phyloP scores from a whole-genome alignment of 2,329 filamentous ascomycete genomes.

The Arthrinium puccinioides region DNA sequence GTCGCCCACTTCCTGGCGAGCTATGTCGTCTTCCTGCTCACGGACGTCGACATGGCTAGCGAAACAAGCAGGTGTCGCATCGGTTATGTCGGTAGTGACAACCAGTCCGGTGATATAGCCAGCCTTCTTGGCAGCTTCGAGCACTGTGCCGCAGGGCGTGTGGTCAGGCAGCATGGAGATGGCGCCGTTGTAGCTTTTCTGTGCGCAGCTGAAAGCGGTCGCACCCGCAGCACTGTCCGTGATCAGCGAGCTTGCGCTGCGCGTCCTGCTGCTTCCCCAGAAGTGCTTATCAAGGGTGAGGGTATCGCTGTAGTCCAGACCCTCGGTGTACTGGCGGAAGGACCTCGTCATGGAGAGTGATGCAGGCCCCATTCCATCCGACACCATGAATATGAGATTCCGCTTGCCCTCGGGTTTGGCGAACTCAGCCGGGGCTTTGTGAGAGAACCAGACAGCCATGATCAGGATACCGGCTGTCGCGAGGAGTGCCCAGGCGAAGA shows the following conservation, averaged over 20 bases:
- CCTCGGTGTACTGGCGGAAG: conserved; percentile 72
- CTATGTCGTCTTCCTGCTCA: conserved; percentile 81
- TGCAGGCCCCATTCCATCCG: conserved; percentile 95
- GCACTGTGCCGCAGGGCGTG: conserved; percentile 79
- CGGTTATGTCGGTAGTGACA: conserved; percentile 89
- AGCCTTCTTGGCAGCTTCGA: conserved; percentile 87
- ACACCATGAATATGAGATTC: conserved; percentile 98
- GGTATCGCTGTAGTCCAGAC: conserved; percentile 66
- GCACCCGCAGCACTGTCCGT: conserved; percentile 97
- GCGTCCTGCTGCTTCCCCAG: conserved; percentile 82
- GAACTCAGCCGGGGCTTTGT: conserved; percentile 48
- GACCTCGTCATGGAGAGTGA: conserved; percentile 80
- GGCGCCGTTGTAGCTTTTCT: conserved; percentile 95
- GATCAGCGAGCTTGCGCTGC: conserved; percentile 76
- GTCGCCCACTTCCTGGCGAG: conserved; percentile 83
- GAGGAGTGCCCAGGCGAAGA: conserved; percentile 77
- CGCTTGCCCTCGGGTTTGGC: conserved; percentile 57
- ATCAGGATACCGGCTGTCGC: conserved; percentile 75
- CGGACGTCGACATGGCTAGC: conserved; percentile 78
- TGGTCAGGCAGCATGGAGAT: conserved; percentile 84
- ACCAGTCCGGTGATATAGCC: conserved; percentile 92
- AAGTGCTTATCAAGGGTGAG: conserved; percentile 81
- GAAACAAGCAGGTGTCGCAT: conserved; percentile 94
- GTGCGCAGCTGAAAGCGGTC: conserved; percentile 87
- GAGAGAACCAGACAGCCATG: conserved; percentile 70